These are phyloP conservation scores for Globisporangium nunn DNA, from an alignment of 352 stramenopile species.

Conservation along the genomic window DNA sequence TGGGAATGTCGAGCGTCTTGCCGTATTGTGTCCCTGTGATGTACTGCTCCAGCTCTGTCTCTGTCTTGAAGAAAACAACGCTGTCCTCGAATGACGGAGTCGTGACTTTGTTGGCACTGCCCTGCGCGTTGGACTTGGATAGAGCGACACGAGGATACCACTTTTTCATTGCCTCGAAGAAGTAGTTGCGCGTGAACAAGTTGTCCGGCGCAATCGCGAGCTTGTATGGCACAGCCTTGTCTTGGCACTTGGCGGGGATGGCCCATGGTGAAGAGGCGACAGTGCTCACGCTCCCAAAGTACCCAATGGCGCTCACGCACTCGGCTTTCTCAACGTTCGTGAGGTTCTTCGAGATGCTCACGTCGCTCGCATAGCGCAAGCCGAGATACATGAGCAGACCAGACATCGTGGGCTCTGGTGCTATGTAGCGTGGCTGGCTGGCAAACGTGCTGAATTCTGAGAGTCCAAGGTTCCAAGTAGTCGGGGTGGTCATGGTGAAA, in stretches of 20 bases:
- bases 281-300: constrained; percentile 27
- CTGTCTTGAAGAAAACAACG: constrained; percentile 49
- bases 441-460: constrained; percentile 4
- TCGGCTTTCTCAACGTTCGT: constrained; percentile 10
- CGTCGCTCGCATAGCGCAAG: constrained; percentile 20
- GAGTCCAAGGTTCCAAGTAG: not conserved
- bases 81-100: constrained; percentile 53
- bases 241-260: constrained; percentile 25
- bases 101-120: constrained; percentile 12
- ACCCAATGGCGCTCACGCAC: constrained; percentile 12
- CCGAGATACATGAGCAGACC: constrained; percentile 44
- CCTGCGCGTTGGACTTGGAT: constrained; percentile 11
- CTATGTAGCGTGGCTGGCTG: constrained; percentile 25
- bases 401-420: constrained; percentile 41
- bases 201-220: constrained; percentile 50
- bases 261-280: constrained; percentile 26
- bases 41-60: constrained; percentile 36
- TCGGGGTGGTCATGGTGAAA: constrained; percentile 3
- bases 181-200: constrained; percentile 56
- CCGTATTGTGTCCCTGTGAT: constrained; percentile 37
- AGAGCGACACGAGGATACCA: constrained; percentile 48
- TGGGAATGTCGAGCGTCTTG: constrained; percentile 26
- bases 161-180: constrained; percentile 34
- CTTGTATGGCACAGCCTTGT: constrained; percentile 34
- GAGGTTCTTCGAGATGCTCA: constrained; percentile 15